Base-by-base conservation (phyloP, 306 rosid genomes). In the Medicago truncatula region DNA sequence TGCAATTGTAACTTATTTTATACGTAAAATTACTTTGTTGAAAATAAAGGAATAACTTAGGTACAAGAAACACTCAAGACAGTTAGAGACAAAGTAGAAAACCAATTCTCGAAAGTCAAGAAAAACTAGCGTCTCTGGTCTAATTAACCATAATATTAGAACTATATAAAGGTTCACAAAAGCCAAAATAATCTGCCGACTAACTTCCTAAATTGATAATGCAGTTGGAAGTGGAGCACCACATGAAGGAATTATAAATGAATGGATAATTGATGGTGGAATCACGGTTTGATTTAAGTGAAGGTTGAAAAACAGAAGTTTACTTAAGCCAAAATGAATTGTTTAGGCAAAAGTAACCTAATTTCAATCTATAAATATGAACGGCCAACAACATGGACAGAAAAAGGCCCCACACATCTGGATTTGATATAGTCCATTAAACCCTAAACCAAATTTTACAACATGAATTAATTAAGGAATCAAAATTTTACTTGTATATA, bases 191-290 rank as follows among this genome's bases (percentile, higher is more conserved):
- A 17, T 44, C 47, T 3, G 50, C n/a, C 18, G 9, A 15, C 18
- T 49, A 14, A 1, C 5, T 18, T 54, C 31, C 61, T 20, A 4
- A 56, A 56, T 56, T 21, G 63, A 10, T 34, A 57, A 57, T 57
- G 63, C 15, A 57, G 63, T 57, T 57, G 63, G 7, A 57, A 21
- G 63, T 57, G 63, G 31, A 57, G 36, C 34, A 57, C 63, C 62
- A 56, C 15, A 56, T 56, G 34, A 56, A 56, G 62, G 14, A 56
- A 20, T 20, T 56, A 4, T 16, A 47, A 14, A 16, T 47, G 53
- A 47, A 13, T 13, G 53, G 17, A 47, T 47, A 14, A 13, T 5
- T 14, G 17, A 4, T 56, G 34, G 34, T 56, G 62, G 28, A 54
- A 1, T 54, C 12, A 54, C 28, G 58, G 58, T 52, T 52, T 2